phyloP scores from a whole-genome alignment of 2,329 filamentous ascomycete genomes.

The Blastomyces parvus region DNA sequence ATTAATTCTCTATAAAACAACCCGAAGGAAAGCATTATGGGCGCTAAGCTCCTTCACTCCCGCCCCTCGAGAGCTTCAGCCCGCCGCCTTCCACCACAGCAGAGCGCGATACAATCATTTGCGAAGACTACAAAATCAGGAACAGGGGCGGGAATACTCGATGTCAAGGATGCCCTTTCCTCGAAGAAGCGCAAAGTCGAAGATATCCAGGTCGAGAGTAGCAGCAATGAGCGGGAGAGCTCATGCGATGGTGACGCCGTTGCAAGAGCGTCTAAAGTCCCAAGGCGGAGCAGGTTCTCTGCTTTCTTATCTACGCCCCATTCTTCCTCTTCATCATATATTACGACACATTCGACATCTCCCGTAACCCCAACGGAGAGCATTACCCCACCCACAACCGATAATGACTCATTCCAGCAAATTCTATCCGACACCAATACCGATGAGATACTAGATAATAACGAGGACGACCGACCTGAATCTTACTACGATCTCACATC shows the following conservation, averaged over 20 bases:
- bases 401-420: neutral
- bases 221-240: constrained; percentile 3
- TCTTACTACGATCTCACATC: constrained; percentile 46
- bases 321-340: constrained; percentile 1
- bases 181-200: constrained; percentile 35
- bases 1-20: neutral
- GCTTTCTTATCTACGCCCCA: neutral
- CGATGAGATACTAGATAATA: constrained; percentile 27
- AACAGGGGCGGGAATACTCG: constrained; percentile 17
- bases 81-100: constrained; percentile 25
- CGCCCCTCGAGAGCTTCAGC: constrained; percentile 21
- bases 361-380: neutral
- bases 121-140: constrained; percentile 37
- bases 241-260: constrained; percentile 7
- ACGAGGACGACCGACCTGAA: constrained; percentile 33
- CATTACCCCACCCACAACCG: neutral
- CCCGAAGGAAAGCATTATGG: constrained; percentile 9
- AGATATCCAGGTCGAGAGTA: constrained; percentile 27
- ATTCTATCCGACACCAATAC: neutral
- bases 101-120: constrained; percentile 38
- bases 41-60: constrained; percentile 15
- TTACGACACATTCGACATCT: neutral
- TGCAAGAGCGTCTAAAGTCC: constrained; percentile 11
- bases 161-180: constrained; percentile 25
- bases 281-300: constrained; percentile 3